These are phyloP conservation scores for Quambalaria eucalypti DNA, from an alignment of 1,284 basidiomycete genomes.

Conservation along the genomic window DNA sequence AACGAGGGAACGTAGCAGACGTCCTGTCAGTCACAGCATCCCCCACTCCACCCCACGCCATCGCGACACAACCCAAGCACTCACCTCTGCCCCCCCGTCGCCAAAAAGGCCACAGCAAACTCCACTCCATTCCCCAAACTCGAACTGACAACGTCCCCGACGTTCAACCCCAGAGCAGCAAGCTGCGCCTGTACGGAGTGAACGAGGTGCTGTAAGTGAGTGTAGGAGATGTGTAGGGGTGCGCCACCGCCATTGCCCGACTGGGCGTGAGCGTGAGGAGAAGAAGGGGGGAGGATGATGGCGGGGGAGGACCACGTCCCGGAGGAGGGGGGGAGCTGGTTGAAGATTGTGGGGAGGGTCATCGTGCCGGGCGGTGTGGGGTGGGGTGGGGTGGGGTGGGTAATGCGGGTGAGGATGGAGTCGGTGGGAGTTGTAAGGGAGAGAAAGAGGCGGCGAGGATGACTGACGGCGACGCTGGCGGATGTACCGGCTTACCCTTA, in stretches of 20 bases:
- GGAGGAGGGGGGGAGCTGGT: too few relatives aligned
- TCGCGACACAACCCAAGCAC: too few relatives aligned
- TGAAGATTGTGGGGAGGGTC: slow-evolving; percentile 15
- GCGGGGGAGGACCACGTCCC: slow-evolving; percentile 17
- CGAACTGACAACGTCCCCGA: slow-evolving; percentile 31
- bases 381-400: neutral
- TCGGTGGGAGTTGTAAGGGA: neutral
- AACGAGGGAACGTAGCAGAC: too few relatives aligned
- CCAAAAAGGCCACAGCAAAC: slow-evolving; percentile 48
- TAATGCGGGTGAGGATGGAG: neutral
- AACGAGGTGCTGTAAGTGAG: slow-evolving; percentile 21
- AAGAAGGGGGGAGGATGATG: slow-evolving; percentile 30
- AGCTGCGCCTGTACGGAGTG: slow-evolving; percentile 31
- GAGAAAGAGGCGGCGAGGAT: neutral
- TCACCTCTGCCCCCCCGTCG: slow-evolving; percentile 38
- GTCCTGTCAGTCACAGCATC: neutral
- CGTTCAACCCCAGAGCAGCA: slow-evolving; percentile 18
- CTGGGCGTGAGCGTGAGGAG: slow-evolving; percentile 6
- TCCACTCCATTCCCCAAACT: slow-evolving; percentile 48
- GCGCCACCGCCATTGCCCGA: neutral
- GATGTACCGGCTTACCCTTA: too few relatives aligned
- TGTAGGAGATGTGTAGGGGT: slow-evolving; percentile 25
- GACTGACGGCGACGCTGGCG: too few relatives aligned
- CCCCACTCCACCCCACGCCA: neutral
- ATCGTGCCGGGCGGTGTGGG: neutral